A percentile compares a stretch with the other conserved stretches of the same genome.
phyloP scores from a whole-genome alignment of 2,329 filamentous ascomycete species.

The Aspergillus oerlinghausenensis region DNA sequence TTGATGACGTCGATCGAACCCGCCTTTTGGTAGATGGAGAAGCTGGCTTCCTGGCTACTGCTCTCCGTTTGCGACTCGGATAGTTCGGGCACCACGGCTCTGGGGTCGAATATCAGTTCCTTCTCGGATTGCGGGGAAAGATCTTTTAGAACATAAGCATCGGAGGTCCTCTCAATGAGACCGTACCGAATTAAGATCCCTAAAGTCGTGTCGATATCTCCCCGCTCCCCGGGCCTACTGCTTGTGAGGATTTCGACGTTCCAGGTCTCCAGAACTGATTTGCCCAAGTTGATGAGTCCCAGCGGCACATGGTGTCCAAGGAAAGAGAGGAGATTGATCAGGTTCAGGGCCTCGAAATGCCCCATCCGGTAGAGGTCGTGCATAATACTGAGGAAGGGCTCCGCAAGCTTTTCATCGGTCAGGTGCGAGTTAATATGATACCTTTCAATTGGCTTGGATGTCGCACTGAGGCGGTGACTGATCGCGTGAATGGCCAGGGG shows the following conservation, averaged over 20 bases:
- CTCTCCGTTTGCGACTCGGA: slow-evolving; percentile 33
- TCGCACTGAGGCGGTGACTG: slow-evolving; percentile 57
- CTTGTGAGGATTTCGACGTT: slow-evolving; percentile 37
- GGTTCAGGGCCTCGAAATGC: slow-evolving; percentile 54
- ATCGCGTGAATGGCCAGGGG: slow-evolving; percentile 66
- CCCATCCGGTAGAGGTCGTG: slow-evolving; percentile 39
- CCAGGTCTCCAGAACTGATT: slow-evolving; percentile 26
- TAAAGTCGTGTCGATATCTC: slow-evolving; percentile 44
- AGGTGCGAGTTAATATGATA: slow-evolving; percentile 55
- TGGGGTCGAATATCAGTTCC: slow-evolving; percentile 19
- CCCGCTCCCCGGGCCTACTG: slow-evolving; percentile 28
- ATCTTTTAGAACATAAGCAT: slow-evolving; percentile 24
- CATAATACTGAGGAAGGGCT: slow-evolving; percentile 46
- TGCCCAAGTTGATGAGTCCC: slow-evolving; percentile 58
- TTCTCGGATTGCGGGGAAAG: slow-evolving; percentile 18
- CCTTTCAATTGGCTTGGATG: slow-evolving; percentile 56
- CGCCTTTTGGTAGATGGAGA: slow-evolving; percentile 26
- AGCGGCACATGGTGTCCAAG: slow-evolving; percentile 63
- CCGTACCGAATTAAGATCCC: slow-evolving; percentile 44
- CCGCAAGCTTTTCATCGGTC: slow-evolving; percentile 52
- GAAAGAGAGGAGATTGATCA: slow-evolving; percentile 62
- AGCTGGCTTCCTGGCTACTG: slow-evolving; percentile 32
- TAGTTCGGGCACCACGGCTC: slow-evolving; percentile 21
- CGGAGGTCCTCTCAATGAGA: slow-evolving; percentile 39
- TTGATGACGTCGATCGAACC: slow-evolving; percentile 42